Base-by-base conservation (phyloP, 2,329 filamentous ascomycete species). In the Endocalyx cinctus region DNA sequence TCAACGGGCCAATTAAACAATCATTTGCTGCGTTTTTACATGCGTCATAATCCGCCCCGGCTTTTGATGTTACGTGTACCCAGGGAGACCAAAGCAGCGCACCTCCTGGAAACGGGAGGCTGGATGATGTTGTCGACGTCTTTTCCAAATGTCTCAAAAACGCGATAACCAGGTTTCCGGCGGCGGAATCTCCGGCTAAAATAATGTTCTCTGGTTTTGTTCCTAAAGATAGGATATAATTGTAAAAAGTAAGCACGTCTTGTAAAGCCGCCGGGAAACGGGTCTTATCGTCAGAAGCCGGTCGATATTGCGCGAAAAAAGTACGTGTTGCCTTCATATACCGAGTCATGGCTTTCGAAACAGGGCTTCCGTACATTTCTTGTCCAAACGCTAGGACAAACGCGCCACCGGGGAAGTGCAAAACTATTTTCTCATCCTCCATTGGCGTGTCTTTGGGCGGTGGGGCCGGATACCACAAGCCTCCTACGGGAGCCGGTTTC, bases 241-340 rank as follows among this genome's bases (percentile, higher is more conserved):
- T 11, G 27, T 49, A 48, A 4, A 17, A 16, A 11, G 41, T 41
- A 12, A 49, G 7, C 1, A 34, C 3, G 17, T 48, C 46, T 17
- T 47, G 44, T 5, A 46, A n/a, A 2, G 40, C 39, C 16, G 43
- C 47, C 6, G 46, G 45, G 18, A 51, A 49, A 3, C 26, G 39
- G 7, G 33, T 32, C n/a, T n/a, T n/a, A 16, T 34, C 20, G 2
- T 26, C 16, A 2, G 29, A 22, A 4, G 42, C 37, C 12, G 45
- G 19, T 22, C 47, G 46, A 31, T 45, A 50, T 11, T 45, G 41
- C 13, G 33, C 25, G 23, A 33, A 30, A 10, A 50, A 26, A 2
- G 31, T 29, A 16, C 38, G 38, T 3, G 42, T 38, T 4, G 36
- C 26, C 6, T 32, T 35, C 11, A 43, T 35, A 15, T 37, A 25